Conservation (phyloP, 345 rosid genomes). For the Bretschneidera sinensis region DNA sequence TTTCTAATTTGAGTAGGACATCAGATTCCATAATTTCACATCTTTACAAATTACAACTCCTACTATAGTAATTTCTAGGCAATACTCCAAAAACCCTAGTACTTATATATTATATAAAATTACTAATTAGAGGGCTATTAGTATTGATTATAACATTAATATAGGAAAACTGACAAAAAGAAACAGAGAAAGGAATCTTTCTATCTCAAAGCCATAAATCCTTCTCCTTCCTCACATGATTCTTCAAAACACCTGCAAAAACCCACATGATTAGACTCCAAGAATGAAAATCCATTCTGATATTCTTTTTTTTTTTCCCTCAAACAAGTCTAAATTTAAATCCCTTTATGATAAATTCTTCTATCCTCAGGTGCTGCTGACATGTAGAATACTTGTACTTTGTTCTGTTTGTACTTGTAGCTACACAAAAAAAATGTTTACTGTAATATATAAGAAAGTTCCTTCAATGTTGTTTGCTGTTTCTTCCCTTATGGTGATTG, state of each 20-base stretch:
- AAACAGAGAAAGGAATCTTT: constrained; percentile 16
- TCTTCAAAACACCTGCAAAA: constrained; percentile 47
- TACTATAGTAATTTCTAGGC: constrained; percentile 11
- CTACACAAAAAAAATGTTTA: too few relatives aligned
- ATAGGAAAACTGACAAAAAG: constrained; percentile 5
- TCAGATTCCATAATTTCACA: constrained; percentile 20
- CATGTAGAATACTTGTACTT: too few relatives aligned
- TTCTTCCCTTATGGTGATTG: neutral
- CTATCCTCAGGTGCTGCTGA: too few relatives aligned
- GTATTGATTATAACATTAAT: too few relatives aligned
- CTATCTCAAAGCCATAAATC: constrained; percentile 41
- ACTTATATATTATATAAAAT: constrained; percentile 6
- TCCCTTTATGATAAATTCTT: too few relatives aligned
- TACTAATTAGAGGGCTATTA: constrained; percentile 6
- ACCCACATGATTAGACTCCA: neutral
- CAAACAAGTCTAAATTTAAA: too few relatives aligned
- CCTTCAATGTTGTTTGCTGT: neutral
- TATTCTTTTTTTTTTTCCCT: too few relatives aligned
- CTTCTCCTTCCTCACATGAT: constrained; percentile 47
- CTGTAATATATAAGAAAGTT: neutral
- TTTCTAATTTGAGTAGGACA: constrained; percentile 13
- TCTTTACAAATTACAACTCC: constrained; percentile 13
- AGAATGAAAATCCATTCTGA: too few relatives aligned
- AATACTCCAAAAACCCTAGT: constrained; percentile 6
- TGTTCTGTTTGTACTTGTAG: too few relatives aligned